These are phyloP conservation scores for Phytophthora meadii DNA, from an alignment of 352 stramenopile species.

Conservation along the genomic window DNA sequence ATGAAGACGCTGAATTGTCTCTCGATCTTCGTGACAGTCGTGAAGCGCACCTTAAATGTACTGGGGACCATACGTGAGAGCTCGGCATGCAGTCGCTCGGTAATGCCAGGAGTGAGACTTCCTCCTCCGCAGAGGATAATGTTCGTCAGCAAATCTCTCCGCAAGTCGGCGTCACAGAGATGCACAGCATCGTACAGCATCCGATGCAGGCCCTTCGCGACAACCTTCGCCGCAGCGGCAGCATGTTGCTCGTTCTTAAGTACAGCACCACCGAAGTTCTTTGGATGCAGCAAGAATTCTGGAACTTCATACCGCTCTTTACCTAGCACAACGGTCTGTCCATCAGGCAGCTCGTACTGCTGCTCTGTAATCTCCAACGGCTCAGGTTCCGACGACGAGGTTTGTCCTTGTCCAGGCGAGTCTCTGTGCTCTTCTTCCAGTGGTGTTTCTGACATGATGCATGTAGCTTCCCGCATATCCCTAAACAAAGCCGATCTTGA, in stretches of 20 bases:
- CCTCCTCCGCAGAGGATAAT: conserved; percentile 89
- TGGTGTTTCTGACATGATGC: conserved; percentile 51
- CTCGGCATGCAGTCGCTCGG: conserved; percentile 82
- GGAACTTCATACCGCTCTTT: conserved; percentile 74
- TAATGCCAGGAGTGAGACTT: conserved; percentile 76
- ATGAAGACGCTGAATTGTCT: conserved; percentile 91
- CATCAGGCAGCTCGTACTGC: conserved; percentile 85
- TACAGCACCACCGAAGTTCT: conserved; percentile 54
- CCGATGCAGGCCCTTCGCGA: conserved; percentile 69
- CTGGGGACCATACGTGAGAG: conserved; percentile 81
- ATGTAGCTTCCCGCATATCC: conserved; percentile 80
- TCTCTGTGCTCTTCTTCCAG: conserved; percentile 46
- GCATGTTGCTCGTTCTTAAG: conserved; percentile 60
- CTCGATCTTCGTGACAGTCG: conserved; percentile 83
- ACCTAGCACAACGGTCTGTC: conserved; percentile 67
- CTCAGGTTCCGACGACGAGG: conserved; percentile 12
- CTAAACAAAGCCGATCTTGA: conserved; percentile 71
- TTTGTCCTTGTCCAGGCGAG: conserved; percentile 27
- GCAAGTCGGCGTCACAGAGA: conserved; percentile 81
- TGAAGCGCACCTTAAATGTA: conserved; percentile 90
- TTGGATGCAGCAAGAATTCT: conserved; percentile 81
- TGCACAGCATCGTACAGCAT: conserved; percentile 90
- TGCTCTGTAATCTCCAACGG: conserved; percentile 38
- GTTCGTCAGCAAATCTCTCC: conserved; percentile 87
- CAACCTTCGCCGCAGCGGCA: conserved; percentile 48